Conservation (phyloP, 192 early-diverging fungal genomes). For the Funneliformis geosporum region DNA sequence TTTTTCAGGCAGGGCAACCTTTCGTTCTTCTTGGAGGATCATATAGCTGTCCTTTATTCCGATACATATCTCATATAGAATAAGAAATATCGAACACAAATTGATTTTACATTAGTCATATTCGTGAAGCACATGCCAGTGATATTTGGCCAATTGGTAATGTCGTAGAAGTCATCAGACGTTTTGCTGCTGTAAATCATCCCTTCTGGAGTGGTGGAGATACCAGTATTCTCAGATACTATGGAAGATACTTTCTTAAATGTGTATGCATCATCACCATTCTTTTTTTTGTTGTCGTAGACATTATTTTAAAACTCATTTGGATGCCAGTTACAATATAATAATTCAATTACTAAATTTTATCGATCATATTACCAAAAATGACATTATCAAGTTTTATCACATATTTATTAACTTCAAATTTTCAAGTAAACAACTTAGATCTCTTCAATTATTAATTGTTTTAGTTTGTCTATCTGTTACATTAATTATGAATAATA, state of each 20-base stretch:
- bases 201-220: conserved; percentile 9
- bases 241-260: conserved; percentile 19
- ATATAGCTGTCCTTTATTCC: conserved; percentile 18
- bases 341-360: too few species aligned
- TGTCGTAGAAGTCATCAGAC: not conserved
- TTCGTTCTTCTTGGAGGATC: conserved; percentile 24
- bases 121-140: conserved; percentile 21
- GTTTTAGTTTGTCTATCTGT: too few species aligned
- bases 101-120: conserved; percentile 20
- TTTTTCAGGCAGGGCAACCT: not conserved
- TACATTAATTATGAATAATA: too few species aligned
- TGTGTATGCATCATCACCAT: not conserved
- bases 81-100: conserved; percentile 2
- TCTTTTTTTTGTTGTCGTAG: conserved; percentile 1
- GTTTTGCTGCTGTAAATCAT: conserved; percentile 1
- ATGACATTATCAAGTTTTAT: too few species aligned
- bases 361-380: too few species aligned
- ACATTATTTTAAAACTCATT: conserved; percentile 10
- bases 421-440: too few species aligned
- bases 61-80: conserved; percentile 18
- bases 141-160: conserved; percentile 24
- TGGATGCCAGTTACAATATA: too few species aligned
- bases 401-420: too few species aligned
- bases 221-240: not conserved
- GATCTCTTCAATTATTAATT: too few species aligned